These are phyloP conservation scores for Kluyveromyces marxianus DNA, from an alignment of 1,139 yeast genomes.

Conservation along the genomic window DNA sequence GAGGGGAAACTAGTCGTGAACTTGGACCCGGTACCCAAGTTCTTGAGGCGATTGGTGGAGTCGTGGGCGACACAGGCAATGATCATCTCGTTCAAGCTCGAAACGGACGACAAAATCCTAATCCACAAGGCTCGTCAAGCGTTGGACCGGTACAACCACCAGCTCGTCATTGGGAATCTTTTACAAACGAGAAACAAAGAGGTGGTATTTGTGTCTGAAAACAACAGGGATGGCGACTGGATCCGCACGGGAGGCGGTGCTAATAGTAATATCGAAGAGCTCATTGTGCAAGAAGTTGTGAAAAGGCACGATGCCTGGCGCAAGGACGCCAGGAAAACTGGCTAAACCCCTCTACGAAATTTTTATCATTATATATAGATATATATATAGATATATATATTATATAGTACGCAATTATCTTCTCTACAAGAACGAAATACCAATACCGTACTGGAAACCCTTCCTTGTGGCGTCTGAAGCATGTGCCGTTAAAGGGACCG, in stretches of 20 bases:
- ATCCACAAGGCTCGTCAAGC: constrained; percentile 73
- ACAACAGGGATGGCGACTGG: constrained; percentile 39
- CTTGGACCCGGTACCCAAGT: constrained; percentile 93
- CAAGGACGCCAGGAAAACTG: constrained; percentile 13
- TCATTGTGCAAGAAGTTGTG: constrained; percentile 71
- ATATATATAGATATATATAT: neutral
- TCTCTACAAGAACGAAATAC: constrained; percentile 64
- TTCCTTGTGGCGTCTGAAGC: constrained; percentile 63
- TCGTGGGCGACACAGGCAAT: constrained; percentile 93
- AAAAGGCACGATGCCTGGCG: constrained; percentile 53
- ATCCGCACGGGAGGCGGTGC: constrained; percentile 35
- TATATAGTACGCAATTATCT: too few species aligned
- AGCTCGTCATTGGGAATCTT: constrained; percentile 88
- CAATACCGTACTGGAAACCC: constrained; percentile 92
- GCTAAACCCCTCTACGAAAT: neutral
- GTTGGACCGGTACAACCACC: constrained; percentile 78
- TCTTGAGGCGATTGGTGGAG: constrained; percentile 77
- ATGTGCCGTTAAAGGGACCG: constrained; percentile 64
- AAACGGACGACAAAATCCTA: constrained; percentile 70
- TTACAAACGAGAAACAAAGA: constrained; percentile 82
- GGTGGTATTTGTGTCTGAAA: constrained; percentile 74
- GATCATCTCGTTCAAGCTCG: constrained; percentile 92
- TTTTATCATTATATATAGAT: neutral
- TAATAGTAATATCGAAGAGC: constrained; percentile 58
- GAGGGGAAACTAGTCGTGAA: constrained; percentile 72